Evolutionary conservation across 2,329 filamentous ascomycete species (phyloP).

Genomic region (Fusarium ambrosium): DNA sequence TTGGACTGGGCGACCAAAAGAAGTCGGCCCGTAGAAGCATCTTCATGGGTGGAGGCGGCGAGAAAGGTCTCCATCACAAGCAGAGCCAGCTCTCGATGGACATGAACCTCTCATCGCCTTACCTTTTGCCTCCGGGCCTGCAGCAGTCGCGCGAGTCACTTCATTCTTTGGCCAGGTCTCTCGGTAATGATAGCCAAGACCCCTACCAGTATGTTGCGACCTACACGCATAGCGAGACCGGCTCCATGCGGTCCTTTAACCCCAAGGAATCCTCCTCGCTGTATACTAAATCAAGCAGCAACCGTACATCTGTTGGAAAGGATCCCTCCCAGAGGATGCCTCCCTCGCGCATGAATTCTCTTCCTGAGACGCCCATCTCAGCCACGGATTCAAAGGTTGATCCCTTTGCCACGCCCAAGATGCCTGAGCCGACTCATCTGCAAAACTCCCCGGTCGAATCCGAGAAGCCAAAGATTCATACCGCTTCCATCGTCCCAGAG

Average conservation of each 20-base stretch:
- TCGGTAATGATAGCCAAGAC: conserved; percentile 82
- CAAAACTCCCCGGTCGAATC: conserved; percentile 38
- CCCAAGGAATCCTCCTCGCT: conserved; percentile 60
- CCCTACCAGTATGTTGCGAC: conserved; percentile 79
- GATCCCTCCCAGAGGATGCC: conserved; percentile 47
- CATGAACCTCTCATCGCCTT: conserved; percentile 85
- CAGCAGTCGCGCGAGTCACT: conserved; percentile 88
- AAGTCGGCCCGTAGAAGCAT: conserved; percentile 52
- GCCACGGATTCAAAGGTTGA: conserved; percentile 51
- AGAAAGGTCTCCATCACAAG: conserved; percentile 63
- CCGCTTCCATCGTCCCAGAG: conserved; percentile 55
- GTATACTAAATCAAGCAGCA: conserved; percentile 60
- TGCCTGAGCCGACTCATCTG: conserved; percentile 49
- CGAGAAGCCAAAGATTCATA: conserved; percentile 47
- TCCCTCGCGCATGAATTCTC: conserved; percentile 57
- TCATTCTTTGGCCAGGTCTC: conserved; percentile 83
- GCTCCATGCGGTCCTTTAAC: conserved; percentile 67
- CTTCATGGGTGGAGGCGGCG: conserved; percentile 63
- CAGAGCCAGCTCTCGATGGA: conserved; percentile 76
- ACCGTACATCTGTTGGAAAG: conserved; percentile 48
- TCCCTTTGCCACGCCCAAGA: conserved; percentile 53
- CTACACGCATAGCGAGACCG: conserved; percentile 70
- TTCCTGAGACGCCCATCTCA: conserved; percentile 57
- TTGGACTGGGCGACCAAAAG: conserved; percentile 76
- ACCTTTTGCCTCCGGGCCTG: conserved; percentile 88